A percentile compares a stretch with the other conserved stretches of the same genome.
These are phyloP conservation scores for Sistotremastrum suecicum DNA, from an alignment of 768 basidiomycete species.

Conservation along the genomic window DNA sequence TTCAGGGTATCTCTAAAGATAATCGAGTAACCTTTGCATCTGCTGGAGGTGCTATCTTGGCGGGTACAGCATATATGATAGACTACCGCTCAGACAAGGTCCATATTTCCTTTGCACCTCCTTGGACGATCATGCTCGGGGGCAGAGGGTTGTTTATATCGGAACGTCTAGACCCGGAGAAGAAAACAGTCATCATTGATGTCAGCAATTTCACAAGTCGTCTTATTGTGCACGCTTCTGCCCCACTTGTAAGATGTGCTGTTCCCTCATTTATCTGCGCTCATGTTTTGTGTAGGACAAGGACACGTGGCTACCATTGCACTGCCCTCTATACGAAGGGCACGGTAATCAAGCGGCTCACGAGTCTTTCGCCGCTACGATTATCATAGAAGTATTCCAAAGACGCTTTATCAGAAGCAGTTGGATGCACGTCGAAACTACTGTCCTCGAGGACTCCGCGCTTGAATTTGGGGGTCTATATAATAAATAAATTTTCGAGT, in stretches of 20 bases:
- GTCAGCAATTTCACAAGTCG: background rate
- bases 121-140: background rate
- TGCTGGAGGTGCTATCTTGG: slow-evolving; percentile 6
- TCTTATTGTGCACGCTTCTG: background rate
- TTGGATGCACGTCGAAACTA: too few relatives aligned
- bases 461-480: too few relatives aligned
- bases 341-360: slow-evolving; percentile 1
- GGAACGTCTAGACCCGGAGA: background rate
- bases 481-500: too few relatives aligned
- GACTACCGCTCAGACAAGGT: background rate
- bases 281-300: background rate
- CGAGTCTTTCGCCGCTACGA: background rate
- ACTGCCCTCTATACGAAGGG: background rate
- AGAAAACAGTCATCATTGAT: background rate
- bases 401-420: too few relatives aligned
- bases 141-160: background rate
- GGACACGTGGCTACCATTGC: background rate
- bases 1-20: background rate
- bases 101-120: background rate
- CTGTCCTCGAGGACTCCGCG: too few relatives aligned
- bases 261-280: background rate
- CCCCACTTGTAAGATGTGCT: background rate
- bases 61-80: slow-evolving; percentile 14
- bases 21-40: slow-evolving; percentile 1
- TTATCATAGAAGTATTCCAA: background rate